phyloP scores from a whole-genome alignment of 768 basidiomycete species.

The Lentinus tigrinus region DNA sequence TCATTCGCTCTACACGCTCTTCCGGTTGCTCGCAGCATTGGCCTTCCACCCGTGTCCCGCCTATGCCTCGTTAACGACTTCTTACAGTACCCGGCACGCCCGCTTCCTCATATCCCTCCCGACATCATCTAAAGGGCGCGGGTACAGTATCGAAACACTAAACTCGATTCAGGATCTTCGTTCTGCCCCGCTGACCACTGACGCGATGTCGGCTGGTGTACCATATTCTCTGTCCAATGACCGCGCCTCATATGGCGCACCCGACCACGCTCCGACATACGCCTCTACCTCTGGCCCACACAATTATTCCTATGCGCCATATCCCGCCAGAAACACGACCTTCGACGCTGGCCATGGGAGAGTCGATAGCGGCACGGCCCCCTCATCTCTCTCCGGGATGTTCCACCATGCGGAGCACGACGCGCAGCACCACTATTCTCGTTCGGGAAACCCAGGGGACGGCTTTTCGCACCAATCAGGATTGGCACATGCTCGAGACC shows the following conservation, averaged over 20 bases:
- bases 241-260: constrained; percentile 10
- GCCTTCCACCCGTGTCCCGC: neutral
- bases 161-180: neutral
- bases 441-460: neutral
- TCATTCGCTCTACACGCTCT: constrained; percentile 5
- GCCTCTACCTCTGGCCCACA: constrained; percentile 1
- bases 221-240: constrained; percentile 17
- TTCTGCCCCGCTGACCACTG: neutral
- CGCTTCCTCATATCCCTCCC: constrained; percentile 10
- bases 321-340: constrained; percentile 2
- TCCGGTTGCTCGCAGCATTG: neutral
- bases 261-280: constrained; percentile 5
- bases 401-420: constrained; percentile 18
- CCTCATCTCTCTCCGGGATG: constrained; percentile 17
- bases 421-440: constrained; percentile 13
- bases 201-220: constrained; percentile 9
- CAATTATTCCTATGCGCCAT: constrained; percentile 7
- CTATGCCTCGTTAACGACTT: neutral
- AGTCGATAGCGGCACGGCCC: constrained; percentile 4
- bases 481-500: neutral
- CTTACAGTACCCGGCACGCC: constrained; percentile 10
- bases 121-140: neutral
- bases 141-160: constrained; percentile 15
- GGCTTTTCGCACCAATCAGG: constrained; percentile 5
- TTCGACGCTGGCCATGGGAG: constrained; percentile 15